These are phyloP conservation scores for Dionaea muscipula DNA, from an alignment of 179 eudicot species.

Conservation along the genomic window DNA sequence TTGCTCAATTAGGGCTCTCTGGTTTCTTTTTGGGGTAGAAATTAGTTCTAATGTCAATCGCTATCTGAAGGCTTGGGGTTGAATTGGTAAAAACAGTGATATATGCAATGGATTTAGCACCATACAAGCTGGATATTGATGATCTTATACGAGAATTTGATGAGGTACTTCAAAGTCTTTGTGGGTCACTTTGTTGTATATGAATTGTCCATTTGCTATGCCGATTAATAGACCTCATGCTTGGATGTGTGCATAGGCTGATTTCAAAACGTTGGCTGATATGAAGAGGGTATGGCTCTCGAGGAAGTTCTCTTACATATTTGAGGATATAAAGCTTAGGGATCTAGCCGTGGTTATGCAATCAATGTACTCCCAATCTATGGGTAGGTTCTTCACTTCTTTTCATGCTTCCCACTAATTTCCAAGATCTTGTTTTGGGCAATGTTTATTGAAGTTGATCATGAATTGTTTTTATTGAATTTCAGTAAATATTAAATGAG, in stretches of 20 bases:
- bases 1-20: no score
- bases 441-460: neutral
- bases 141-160: constrained; percentile 62
- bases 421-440: neutral
- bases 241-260: constrained; percentile 24
- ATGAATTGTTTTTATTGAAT: neutral
- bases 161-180: constrained; percentile 24
- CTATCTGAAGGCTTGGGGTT: no score
- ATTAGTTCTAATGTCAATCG: no score
- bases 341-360: constrained; percentile 65
- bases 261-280: constrained; percentile 34
- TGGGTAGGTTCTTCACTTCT: constrained; percentile 33
- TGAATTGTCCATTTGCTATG: neutral
- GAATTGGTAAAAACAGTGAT: no score
- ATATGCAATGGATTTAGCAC: no score
- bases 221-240: neutral
- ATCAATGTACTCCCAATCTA: constrained; percentile 56
- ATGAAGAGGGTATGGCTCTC: constrained; percentile 72
- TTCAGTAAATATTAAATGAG: no score
- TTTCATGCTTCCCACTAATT: neutral
- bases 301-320: constrained; percentile 68
- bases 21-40: no score
- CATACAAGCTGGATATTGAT: constrained; percentile 66
- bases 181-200: no score
- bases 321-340: constrained; percentile 58